phyloP scores from a whole-genome alignment of 352 stramenopile genomes.

The Pythium oligandrum region DNA sequence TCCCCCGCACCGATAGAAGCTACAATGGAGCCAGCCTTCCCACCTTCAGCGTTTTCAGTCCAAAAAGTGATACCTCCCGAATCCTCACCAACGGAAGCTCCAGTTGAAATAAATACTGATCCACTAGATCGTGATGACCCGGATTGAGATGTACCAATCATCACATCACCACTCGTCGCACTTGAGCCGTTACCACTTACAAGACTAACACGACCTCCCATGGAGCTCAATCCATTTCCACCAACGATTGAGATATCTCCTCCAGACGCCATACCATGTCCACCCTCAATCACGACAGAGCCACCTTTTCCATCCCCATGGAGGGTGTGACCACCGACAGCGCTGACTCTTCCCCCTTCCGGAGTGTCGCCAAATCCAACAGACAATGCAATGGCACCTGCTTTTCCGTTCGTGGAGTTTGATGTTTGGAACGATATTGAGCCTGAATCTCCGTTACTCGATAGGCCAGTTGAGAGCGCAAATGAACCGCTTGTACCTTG shows the following conservation, averaged over 20 bases:
- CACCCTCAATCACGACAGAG: neutral
- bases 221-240: neutral
- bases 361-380: neutral
- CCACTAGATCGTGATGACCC: conserved; percentile 6
- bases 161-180: conserved; percentile 9
- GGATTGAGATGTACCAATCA: neutral
- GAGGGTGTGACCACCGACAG: neutral
- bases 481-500: conserved; percentile 4
- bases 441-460: conserved; percentile 6
- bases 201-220: conserved; percentile 1
- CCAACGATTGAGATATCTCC: neutral
- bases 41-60: conserved; percentile 6
- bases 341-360: neutral
- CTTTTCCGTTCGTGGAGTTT: conserved; percentile 3
- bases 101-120: conserved; percentile 7
- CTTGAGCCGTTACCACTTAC: conserved; percentile 7
- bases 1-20: conserved; percentile 5
- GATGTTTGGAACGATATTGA: conserved; percentile 1
- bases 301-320: neutral
- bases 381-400: neutral
- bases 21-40: conserved; percentile 8
- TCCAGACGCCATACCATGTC: neutral
- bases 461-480: conserved; percentile 1
- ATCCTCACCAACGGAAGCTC: neutral
- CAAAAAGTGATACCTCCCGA: conserved; percentile 5